Percentiles rank a stretch among this genome's conserved stretches.
Evolutionary conservation across 345 rosid genomes (phyloP).

Genomic region (Gossypium thurberi): DNA sequence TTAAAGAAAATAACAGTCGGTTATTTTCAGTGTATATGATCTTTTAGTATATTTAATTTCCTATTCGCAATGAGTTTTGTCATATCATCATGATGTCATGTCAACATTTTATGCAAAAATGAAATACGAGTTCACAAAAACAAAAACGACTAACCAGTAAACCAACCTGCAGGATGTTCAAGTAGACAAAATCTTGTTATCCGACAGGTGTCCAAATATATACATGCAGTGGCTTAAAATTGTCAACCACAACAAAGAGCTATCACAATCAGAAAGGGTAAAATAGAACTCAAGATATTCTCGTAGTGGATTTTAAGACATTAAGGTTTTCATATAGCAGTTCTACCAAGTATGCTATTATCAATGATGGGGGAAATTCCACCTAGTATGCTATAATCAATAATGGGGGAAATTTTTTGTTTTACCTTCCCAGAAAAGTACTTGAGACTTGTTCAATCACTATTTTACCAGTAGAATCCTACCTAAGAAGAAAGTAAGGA

Average conservation of each 20-base stretch:
- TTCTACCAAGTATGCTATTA: not conserved
- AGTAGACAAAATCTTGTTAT: not conserved
- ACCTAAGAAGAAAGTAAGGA: slow-evolving; percentile 72
- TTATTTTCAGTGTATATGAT: too few species aligned
- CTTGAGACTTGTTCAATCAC: not conserved
- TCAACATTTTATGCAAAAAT: not conserved
- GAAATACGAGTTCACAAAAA: not conserved
- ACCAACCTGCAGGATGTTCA: not conserved
- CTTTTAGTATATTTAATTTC: not conserved
- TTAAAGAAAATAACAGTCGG: not conserved
- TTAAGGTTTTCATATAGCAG: not conserved
- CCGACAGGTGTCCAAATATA: not conserved
- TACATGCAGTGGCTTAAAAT: not conserved
- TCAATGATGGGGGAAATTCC: not conserved
- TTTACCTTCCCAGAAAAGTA: not conserved
- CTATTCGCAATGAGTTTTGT: not conserved
- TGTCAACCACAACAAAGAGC: not conserved
- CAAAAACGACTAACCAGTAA: not conserved
- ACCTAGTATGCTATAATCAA: not conserved
- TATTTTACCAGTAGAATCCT: not conserved
- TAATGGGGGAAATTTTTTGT: not conserved
- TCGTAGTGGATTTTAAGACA: not conserved
- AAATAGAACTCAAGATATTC: not conserved
- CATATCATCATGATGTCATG: too few species aligned
- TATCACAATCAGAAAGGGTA: not conserved